Base-by-base conservation (phyloP, 768 basidiomycete genomes). In the Pulveroboletus frians region DNA sequence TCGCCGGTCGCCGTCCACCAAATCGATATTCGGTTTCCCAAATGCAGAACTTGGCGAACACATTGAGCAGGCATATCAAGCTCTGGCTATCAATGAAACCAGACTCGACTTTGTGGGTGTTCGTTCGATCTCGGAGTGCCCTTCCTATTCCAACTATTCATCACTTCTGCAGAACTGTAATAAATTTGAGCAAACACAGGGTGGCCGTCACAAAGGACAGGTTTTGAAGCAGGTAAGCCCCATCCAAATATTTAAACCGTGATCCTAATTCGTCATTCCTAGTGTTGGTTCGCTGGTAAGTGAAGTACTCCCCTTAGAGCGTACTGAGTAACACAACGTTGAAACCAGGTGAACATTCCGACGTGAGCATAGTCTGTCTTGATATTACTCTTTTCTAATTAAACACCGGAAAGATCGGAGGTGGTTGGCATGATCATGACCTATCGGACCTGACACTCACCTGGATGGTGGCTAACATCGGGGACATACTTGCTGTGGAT, bases 271-370 rank as follows among this genome's bases (percentile, higher is more conserved):
- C 32, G 39, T 47, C 8, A 17, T 14, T 26, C 29, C 23, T 31
- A 85, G 81, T 84, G 80, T 55, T 88, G 86, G 85, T 88, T 88
- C 59, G 66, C 76, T 46, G 85, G 85, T 79, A 59, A 59, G 72
- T 44, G 39, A 39, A 20, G 10, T n/a, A 20, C 13, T 17, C 20
- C 32, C n/a, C 32, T 42, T 36, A 15, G 3, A 14, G 13, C 3
- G 7, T 9, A 43, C 18, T 36, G 17, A 56, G 15, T 42, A 36
- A 49, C 38, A 13, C 27, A 41, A 56, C 57, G 54, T 44, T 40
- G 13, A 46, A 44, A 44, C 31, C 23, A 69, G 68, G 66, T 47
- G 56, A 72, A 15, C 53, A 63, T 46, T 61, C 65, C 15, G 62
- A 60, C 42, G 56, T 52, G 30, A 51, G 47, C 43, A 34, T n/a